These are phyloP conservation scores for Dictyostelium intermedium DNA, from an alignment of 78 protist species.

Conservation along the genomic window DNA sequence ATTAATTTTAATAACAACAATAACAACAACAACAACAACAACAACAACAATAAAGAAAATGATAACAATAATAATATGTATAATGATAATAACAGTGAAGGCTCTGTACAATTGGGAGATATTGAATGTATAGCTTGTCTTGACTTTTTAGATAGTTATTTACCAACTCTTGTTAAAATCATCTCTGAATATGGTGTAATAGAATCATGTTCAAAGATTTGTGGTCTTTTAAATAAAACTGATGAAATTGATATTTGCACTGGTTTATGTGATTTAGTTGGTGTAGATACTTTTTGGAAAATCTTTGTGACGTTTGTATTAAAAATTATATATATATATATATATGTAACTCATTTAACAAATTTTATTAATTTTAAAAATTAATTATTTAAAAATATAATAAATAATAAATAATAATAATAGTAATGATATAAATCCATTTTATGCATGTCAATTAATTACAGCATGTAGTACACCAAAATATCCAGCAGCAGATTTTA, in stretches of 20 bases:
- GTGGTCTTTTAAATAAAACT: neutral
- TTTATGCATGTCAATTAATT: conserved; percentile 67
- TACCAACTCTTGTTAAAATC: conserved; percentile 28
- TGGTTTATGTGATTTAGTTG: conserved; percentile 11
- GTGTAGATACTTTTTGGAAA: conserved; percentile 58
- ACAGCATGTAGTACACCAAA: conserved; percentile 8
- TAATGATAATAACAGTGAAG: neutral
- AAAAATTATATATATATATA: no score
- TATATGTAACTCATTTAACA: no score
- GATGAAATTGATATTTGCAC: conserved; percentile 7
- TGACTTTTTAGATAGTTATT: conserved; percentile 26
- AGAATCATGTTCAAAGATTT: conserved; percentile 56
- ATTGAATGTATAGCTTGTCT: conserved; percentile 1
- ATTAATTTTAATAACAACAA: neutral
- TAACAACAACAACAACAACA: neutral
- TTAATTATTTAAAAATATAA: no score
- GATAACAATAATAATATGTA: neutral
- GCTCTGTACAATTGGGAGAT: neutral
- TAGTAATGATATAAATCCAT: conserved; percentile 56
- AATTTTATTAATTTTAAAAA: no score
- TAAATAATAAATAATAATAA: no score
- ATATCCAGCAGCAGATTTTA: conserved; percentile 37
- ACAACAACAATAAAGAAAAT: neutral
- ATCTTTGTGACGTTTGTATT: conserved; percentile 40
- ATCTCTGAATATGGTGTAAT: conserved; percentile 36